Evolutionary conservation across 2,329 filamentous ascomycete genomes (phyloP).

Genomic region (Colletotrichum cereale): DNA sequence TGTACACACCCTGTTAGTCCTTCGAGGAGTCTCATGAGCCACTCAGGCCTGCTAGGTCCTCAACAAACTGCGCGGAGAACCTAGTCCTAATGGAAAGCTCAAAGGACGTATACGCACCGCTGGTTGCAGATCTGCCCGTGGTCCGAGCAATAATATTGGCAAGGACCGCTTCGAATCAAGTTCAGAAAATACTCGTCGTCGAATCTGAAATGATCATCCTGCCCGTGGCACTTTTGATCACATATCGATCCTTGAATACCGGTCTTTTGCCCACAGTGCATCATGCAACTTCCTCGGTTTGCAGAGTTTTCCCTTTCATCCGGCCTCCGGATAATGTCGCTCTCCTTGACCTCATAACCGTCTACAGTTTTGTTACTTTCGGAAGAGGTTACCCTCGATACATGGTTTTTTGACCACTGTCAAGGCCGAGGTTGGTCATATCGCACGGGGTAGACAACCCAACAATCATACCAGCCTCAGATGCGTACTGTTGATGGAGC

Average conservation of each 20-base stretch:
- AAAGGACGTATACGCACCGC: neutral
- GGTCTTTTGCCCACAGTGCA: conserved; percentile 4
- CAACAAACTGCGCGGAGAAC: neutral
- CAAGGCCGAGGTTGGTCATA: conserved; percentile 89
- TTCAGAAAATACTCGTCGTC: neutral
- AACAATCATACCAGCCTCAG: conserved; percentile 82
- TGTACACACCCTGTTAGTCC: neutral
- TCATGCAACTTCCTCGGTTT: neutral
- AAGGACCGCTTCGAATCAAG: neutral
- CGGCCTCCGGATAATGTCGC: conserved; percentile 75
- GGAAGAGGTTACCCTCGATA: conserved; percentile 64
- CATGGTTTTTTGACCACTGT: conserved; percentile 84
- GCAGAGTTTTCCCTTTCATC: conserved; percentile 61
- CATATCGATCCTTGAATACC: neutral
- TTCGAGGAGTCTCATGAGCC: neutral
- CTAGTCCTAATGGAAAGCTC: neutral
- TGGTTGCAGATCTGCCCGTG: neutral
- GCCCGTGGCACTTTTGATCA: conserved; percentile 5
- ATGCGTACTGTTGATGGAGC: conserved; percentile 65
- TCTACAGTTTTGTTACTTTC: conserved; percentile 76
- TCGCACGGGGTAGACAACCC: conserved; percentile 69
- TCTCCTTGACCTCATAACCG: conserved; percentile 92
- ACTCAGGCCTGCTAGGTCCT: conserved; percentile 12
- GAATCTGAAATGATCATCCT: neutral
- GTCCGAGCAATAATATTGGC: neutral